A percentile compares a stretch with the other conserved stretches of the same genome.
Conservation (phyloP, 2,329 filamentous ascomycete genomes). For the Magnaporthiopsis incrustans region DNA sequence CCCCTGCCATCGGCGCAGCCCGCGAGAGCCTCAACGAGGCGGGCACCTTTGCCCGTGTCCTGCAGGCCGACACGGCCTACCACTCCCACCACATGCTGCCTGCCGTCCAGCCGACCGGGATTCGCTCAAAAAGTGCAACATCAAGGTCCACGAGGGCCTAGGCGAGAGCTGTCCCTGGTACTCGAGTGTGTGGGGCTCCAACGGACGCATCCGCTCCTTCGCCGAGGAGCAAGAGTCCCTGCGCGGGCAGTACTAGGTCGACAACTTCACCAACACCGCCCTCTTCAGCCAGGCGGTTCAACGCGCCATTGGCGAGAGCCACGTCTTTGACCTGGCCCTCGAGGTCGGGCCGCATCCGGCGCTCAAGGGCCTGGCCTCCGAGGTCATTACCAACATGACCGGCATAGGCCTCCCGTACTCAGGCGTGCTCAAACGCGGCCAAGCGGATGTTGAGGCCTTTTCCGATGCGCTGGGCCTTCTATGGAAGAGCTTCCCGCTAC, state of each 20-base stretch:
- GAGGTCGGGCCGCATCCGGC: constrained; percentile 24
- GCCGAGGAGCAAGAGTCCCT: too few relatives aligned
- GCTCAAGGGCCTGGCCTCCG: constrained; percentile 27
- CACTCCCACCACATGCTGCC: constrained; percentile 19
- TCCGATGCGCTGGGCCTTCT: too few relatives aligned
- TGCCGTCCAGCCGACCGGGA: neutral
- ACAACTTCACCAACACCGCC: too few relatives aligned
- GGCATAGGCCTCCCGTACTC: too few relatives aligned
- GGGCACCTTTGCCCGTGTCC: constrained; percentile 11
- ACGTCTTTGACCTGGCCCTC: constrained; percentile 18
- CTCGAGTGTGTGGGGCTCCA: too few relatives aligned
- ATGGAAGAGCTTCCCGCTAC: too few relatives aligned
- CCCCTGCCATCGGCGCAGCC: constrained; percentile 10
- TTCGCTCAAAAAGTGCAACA: neutral
- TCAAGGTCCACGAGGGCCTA: too few relatives aligned
- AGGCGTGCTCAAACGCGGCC: too few relatives aligned
- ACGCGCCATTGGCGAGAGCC: constrained; percentile 11
- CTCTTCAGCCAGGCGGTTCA: constrained; percentile 13
- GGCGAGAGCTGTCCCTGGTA: too few relatives aligned
- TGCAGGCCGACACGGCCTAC: constrained; percentile 19
- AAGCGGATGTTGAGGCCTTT: too few relatives aligned
- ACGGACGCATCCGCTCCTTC: too few relatives aligned
- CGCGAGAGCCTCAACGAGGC: constrained; percentile 12
- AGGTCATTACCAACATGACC: constrained; percentile 20
- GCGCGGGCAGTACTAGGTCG: too few relatives aligned